Conservation (phyloP, 169 alveolate genomes). For the Plasmodium gonderi region DNA sequence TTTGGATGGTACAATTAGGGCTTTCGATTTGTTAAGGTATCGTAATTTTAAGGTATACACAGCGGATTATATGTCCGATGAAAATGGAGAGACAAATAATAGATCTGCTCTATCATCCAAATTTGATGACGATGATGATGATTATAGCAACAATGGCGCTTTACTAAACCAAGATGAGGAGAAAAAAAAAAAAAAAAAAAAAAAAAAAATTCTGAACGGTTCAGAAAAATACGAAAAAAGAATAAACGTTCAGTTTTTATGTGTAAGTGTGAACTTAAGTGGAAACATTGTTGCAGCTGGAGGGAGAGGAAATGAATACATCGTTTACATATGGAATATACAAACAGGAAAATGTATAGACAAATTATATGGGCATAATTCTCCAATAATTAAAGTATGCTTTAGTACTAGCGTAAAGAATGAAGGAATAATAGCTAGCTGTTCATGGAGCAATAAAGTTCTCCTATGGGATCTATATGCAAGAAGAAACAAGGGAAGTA, state of each 20-base stretch:
- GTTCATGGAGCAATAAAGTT: conserved; percentile 96
- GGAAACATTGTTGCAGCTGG: conserved; percentile 99
- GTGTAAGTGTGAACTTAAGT: conserved; percentile 94
- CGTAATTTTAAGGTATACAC: conserved; percentile 92
- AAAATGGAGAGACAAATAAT: background rate
- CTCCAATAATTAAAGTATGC: conserved; percentile 91
- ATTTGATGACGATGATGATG: too few relatives aligned
- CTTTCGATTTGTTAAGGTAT: conserved; percentile 95
- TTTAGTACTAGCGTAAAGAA: conserved; percentile 88
- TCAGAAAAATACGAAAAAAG: conserved; percentile 11
- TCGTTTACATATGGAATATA: conserved; percentile 87
- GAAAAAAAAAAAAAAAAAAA: background rate
- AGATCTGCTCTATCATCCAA: background rate
- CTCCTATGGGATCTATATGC: conserved; percentile 90
- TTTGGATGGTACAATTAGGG: conserved; percentile 98
- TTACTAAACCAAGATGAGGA: too few relatives aligned
- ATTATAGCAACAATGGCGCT: too few relatives aligned
- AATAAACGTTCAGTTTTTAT: conserved; percentile 91
- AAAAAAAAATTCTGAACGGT: conserved; percentile 18
- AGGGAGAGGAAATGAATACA: conserved; percentile 91
- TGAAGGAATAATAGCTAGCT: conserved; percentile 92
- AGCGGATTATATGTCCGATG: conserved; percentile 27
- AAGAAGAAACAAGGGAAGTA: conserved; percentile 90
- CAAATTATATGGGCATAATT: conserved; percentile 92
- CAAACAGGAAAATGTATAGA: conserved; percentile 84